Evolutionary conservation across 352 stramenopile genomes (phyloP).

Genomic region (Phytophthora vignae): DNA sequence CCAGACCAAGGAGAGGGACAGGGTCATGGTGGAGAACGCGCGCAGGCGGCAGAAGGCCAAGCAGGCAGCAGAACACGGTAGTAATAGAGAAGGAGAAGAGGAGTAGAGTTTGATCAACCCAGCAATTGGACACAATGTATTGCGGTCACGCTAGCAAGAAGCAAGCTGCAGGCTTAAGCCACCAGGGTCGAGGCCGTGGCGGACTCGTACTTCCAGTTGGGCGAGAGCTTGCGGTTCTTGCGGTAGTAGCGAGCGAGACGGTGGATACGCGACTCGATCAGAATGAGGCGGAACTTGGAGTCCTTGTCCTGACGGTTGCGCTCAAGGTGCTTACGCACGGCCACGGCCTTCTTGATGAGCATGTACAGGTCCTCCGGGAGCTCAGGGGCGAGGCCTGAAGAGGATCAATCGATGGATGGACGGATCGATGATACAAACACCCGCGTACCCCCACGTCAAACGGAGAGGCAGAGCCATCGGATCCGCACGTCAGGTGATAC

Average conservation of each 20-base stretch:
- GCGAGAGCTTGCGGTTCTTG: slow-evolving; percentile 98
- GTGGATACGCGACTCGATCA: slow-evolving; percentile 99
- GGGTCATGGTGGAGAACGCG: slow-evolving; percentile 46
- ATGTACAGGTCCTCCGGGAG: slow-evolving; percentile 99
- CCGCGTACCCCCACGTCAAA: slow-evolving; percentile 89
- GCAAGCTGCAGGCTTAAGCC: slow-evolving; percentile 89
- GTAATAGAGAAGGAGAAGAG: background rate
- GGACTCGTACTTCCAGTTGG: slow-evolving; percentile 99
- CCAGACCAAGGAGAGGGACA: slow-evolving; percentile 24
- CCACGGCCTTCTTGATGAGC: slow-evolving; percentile 99
- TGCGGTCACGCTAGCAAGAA: slow-evolving; percentile 35
- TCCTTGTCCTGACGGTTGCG: slow-evolving; percentile 99
- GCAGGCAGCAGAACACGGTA: background rate
- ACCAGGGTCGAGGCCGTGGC: slow-evolving; percentile 98
- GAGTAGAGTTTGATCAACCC: slow-evolving; percentile 40
- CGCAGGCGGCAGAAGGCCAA: slow-evolving; percentile 12
- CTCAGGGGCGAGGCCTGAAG: slow-evolving; percentile 95
- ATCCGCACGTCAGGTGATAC: slow-evolving; percentile 89
- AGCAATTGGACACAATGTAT: slow-evolving; percentile 46
- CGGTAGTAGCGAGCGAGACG: slow-evolving; percentile 99
- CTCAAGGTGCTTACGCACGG: slow-evolving; percentile 99
- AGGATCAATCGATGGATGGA: slow-evolving; percentile 1
- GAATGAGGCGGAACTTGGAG: slow-evolving; percentile 99
- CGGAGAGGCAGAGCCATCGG: slow-evolving; percentile 66
- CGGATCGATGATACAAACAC: slow-evolving; percentile 14